Percentiles rank a stretch among this genome's conserved stretches.
Evolutionary conservation across 345 rosid species (phyloP).

Genomic region (Cochlearia excelsa): DNA sequence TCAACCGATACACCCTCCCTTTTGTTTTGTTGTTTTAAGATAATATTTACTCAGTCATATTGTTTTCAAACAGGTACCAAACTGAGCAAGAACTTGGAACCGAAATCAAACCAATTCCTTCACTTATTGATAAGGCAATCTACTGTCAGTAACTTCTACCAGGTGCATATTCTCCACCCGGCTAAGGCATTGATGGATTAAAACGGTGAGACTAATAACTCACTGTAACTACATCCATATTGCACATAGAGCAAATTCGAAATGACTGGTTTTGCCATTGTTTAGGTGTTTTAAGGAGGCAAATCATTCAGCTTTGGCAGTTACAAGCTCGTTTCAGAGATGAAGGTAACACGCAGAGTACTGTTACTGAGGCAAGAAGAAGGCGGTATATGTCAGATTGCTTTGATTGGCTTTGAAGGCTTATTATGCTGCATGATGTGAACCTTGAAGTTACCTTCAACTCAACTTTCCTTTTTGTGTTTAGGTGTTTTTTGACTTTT

Average conservation of each 20-base stretch:
- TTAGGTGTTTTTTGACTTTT: too few relatives aligned
- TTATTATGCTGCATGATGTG: constrained; percentile 21
- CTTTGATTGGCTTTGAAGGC: constrained; percentile 16
- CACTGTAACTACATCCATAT: constrained; percentile 4
- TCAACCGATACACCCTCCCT: neutral
- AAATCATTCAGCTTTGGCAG: constrained; percentile 35
- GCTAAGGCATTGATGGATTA: constrained; percentile 11
- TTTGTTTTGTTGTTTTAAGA: neutral
- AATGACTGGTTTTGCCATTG: constrained; percentile 3
- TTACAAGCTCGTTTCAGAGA: constrained; percentile 22
- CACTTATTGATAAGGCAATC: constrained; percentile 89
- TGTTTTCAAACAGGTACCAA: constrained; percentile 69
- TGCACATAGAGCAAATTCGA: constrained; percentile 3
- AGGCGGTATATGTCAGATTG: constrained; percentile 12
- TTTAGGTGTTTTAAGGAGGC: constrained; percentile 31
- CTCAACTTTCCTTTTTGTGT: neutral
- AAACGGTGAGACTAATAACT: constrained; percentile 21
- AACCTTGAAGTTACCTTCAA: constrained; percentile 7
- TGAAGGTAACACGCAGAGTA: constrained; percentile 29
- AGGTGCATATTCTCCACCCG: constrained; percentile 17
- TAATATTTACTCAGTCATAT: neutral
- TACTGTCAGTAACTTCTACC: constrained; percentile 64
- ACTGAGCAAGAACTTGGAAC: constrained; percentile 99
- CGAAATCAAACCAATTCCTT: constrained; percentile 98
- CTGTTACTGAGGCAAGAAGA: constrained; percentile 19